These are phyloP conservation scores for Ziziphus jujuba DNA, from an alignment of 306 rosid species.

Conservation along the genomic window DNA sequence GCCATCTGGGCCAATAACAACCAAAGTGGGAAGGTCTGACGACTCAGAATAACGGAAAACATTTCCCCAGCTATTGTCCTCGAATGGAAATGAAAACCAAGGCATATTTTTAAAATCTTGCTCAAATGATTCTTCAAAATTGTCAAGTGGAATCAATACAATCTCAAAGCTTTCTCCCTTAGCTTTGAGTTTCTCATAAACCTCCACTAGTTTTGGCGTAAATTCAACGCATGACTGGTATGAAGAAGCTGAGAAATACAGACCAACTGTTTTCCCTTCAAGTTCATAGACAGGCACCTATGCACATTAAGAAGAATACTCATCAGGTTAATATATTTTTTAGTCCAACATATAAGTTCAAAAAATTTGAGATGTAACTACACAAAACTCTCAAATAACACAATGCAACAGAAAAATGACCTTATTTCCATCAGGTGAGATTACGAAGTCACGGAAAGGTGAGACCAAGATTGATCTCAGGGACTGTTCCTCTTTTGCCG, in stretches of 20 bases:
- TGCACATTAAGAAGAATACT: slow-evolving; percentile 14
- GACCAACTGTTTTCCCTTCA: slow-evolving; percentile 64
- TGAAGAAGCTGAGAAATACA: slow-evolving; percentile 45
- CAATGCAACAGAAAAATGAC: slow-evolving; percentile 31
- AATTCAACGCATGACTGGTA: slow-evolving; percentile 31
- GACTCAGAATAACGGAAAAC: slow-evolving; percentile 51
- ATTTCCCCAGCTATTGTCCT: slow-evolving; percentile 47
- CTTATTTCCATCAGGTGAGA: slow-evolving; percentile 51
- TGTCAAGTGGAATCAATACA: slow-evolving; percentile 53
- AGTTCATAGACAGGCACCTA: slow-evolving; percentile 63
- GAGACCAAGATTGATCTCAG: slow-evolving; percentile 51
- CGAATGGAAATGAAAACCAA: slow-evolving; percentile 63
- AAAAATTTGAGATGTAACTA: not conserved
- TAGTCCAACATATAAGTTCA: not conserved
- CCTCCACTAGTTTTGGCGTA: slow-evolving; percentile 46
- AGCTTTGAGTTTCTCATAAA: slow-evolving; percentile 56
- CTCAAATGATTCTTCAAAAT: slow-evolving; percentile 47
- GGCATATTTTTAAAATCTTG: slow-evolving; percentile 39
- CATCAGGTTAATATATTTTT: slow-evolving; percentile 2
- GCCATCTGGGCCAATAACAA: slow-evolving; percentile 70
- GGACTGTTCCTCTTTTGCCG: slow-evolving; percentile 51
- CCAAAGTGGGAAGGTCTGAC: slow-evolving; percentile 53
- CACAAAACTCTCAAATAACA: not conserved
- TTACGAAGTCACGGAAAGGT: slow-evolving; percentile 48
- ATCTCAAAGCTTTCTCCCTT: slow-evolving; percentile 61